These are phyloP conservation scores for Coniosporium tulheliwenetii DNA, from an alignment of 2,329 filamentous ascomycete genomes.

Conservation along the genomic window DNA sequence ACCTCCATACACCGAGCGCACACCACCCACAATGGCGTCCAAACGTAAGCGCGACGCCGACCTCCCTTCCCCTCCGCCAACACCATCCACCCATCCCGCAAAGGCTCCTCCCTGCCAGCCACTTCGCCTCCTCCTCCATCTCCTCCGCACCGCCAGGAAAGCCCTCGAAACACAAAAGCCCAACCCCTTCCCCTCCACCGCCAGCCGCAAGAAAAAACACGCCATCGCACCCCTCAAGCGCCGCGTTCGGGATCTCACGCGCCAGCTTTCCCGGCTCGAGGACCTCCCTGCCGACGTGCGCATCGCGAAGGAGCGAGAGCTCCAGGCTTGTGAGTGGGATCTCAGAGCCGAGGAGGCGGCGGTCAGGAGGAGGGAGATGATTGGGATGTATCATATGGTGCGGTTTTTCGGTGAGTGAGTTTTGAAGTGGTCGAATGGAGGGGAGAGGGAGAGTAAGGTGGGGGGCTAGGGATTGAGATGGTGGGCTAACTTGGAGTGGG, in stretches of 20 bases:
- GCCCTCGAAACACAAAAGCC: slow-evolving; percentile 9
- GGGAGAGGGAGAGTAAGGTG: too few relatives aligned
- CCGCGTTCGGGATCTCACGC: slow-evolving; percentile 52
- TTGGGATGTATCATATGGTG: slow-evolving; percentile 68
- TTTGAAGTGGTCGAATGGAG: too few relatives aligned
- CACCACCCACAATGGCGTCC: background rate
- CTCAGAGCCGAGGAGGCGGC: slow-evolving; percentile 43
- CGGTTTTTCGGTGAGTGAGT: slow-evolving; percentile 57
- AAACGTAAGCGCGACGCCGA: background rate
- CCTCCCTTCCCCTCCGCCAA: background rate
- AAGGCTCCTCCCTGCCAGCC: slow-evolving; percentile 7
- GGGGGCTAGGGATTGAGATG: too few relatives aligned
- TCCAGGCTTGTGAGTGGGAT: slow-evolving; percentile 50
- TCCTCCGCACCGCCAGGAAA: too few relatives aligned
- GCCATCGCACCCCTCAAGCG: slow-evolving; percentile 51
- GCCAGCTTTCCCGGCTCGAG: slow-evolving; percentile 43
- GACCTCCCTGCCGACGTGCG: slow-evolving; percentile 53
- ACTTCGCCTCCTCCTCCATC: slow-evolving; percentile 1
- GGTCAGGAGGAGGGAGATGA: slow-evolving; percentile 52
- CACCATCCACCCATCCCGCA: slow-evolving; percentile 10
- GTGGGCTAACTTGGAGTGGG: background rate
- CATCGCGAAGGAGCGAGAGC: slow-evolving; percentile 55
- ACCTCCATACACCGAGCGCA: background rate
- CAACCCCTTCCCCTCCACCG: slow-evolving; percentile 8
- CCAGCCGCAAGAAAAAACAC: slow-evolving; percentile 17